Evolutionary conservation across 805 yeast species (phyloP).

Genomic region (Saturnispora mendoncae): DNA sequence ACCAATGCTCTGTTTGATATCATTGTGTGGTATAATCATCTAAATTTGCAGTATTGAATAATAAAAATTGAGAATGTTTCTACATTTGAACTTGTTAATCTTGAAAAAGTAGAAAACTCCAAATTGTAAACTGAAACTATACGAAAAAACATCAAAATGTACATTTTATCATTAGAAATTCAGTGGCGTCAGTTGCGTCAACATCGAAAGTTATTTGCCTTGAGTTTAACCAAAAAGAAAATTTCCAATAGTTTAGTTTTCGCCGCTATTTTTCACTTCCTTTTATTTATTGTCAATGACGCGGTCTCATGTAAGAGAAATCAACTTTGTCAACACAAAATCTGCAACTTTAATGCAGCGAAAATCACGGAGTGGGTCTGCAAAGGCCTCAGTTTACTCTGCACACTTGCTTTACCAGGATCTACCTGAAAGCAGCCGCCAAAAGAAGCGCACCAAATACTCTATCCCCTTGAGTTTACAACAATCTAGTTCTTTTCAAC

Average conservation of each 20-base stretch:
- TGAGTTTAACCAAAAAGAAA: too few relatives aligned
- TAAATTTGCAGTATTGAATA: too few relatives aligned
- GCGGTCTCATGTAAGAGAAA: neutral
- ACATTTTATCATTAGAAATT: too few relatives aligned
- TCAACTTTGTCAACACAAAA: neutral
- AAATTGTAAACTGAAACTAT: too few relatives aligned
- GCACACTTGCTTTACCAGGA: neutral
- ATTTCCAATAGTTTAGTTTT: too few relatives aligned
- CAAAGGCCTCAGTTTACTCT: slow-evolving; percentile 5
- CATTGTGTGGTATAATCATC: too few relatives aligned
- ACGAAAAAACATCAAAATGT: too few relatives aligned
- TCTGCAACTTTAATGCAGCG: neutral
- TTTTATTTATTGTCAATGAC: neutral
- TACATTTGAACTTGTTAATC: too few relatives aligned
- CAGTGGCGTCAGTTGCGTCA: neutral
- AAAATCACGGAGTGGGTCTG: slow-evolving; percentile 3
- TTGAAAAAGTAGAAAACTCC: too few relatives aligned
- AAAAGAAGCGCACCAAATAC: slow-evolving; percentile 4
- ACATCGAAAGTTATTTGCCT: too few relatives aligned
- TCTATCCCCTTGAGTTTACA: neutral
- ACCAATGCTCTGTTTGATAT: too few relatives aligned
- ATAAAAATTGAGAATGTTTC: too few relatives aligned
- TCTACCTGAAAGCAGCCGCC: neutral
- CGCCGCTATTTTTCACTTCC: neutral
- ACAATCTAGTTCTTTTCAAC: slow-evolving; percentile 7